Base-by-base conservation (phyloP, 2,329 filamentous ascomycete genomes). In the Aspergillus floridensis region DNA sequence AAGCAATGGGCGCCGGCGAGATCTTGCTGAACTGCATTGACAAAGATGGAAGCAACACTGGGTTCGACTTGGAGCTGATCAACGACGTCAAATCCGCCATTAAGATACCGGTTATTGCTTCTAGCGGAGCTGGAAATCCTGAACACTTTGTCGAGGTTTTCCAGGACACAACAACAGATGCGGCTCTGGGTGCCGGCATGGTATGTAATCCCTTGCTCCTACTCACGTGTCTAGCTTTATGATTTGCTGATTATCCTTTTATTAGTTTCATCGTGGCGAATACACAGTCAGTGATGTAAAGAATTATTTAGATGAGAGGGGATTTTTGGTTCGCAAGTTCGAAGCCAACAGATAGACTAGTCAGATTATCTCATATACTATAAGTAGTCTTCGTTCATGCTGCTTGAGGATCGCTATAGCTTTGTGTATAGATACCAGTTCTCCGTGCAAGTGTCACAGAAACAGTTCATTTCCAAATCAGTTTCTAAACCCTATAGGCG, bases 1-100 rank as follows among this genome's bases (percentile, higher is more conserved):
- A 99, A 79, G 92, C 91, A 58, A 96, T 99, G 92, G 95, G 95
- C 56, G 86, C 90, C 1, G 95, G 95, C 58, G 95, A 99, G 81
- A 90, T 99, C 59, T 80, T 99, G 54, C 85, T 99, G 58, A 99
- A 99, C 79, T 97, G 93, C 80, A 99, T 99, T 70, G 95, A 99
- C 80, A 91, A 90, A 73, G 95, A 99, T 75, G 95, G 95, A 56
- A 95, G 91, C 58, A 97, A 96, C 78, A 90, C 86, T 67, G 95
- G 95, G 1, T 99, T 97, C 73, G 95, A 99, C 76, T 82, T 96
- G 10, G 95, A 98, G 80, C 82, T 99, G 57, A 91, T 99, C 69
- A 80, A 84, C 53, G 90, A 93, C 72, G 93, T 98, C 60, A 99
- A 99, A 79, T 80, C 73, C n/a, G 86, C 90, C 19, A 85, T 96